These are phyloP conservation scores for Aspergillus amoenus DNA, from an alignment of 2,329 filamentous ascomycete species.

Conservation along the genomic window DNA sequence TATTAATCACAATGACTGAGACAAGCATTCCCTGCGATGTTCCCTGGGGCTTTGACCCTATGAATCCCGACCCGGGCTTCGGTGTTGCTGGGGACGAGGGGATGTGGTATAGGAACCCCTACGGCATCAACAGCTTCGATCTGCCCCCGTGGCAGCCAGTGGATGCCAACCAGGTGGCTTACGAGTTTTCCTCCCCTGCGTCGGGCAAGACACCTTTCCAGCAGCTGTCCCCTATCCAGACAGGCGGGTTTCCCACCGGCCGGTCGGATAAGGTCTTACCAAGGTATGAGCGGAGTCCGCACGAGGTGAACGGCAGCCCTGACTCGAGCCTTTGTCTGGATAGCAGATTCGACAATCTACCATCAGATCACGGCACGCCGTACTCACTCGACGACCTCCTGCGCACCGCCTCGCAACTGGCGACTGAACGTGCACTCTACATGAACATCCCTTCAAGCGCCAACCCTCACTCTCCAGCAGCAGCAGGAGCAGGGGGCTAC, in stretches of 20 bases:
- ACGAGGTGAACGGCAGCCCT: not conserved
- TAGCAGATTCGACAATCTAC: slow-evolving; percentile 5
- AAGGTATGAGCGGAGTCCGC: not conserved
- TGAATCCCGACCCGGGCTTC: slow-evolving; percentile 7
- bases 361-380: not conserved
- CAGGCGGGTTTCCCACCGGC: not conserved
- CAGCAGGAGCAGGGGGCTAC: not conserved
- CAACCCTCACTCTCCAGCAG: slow-evolving; percentile 16
- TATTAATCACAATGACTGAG: slow-evolving; percentile 11
- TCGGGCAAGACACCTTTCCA: slow-evolving; percentile 3
- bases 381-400: slow-evolving; percentile 17
- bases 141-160: slow-evolving; percentile 1
- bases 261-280: slow-evolving; percentile 1
- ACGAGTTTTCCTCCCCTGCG: slow-evolving; percentile 1
- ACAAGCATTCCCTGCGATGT: slow-evolving; percentile 7
- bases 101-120: slow-evolving; percentile 11
- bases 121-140: slow-evolving; percentile 12
- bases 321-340: not conserved
- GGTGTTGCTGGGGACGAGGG: slow-evolving; percentile 4
- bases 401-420: slow-evolving; percentile 21
- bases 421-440: slow-evolving; percentile 23
- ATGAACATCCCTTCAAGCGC: slow-evolving; percentile 17
- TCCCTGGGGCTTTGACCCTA: slow-evolving; percentile 14
- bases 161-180: not conserved
- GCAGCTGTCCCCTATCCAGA: not conserved